Conservation (phyloP, 2,329 filamentous ascomycete species). For the Colletotrichum agaves region DNA sequence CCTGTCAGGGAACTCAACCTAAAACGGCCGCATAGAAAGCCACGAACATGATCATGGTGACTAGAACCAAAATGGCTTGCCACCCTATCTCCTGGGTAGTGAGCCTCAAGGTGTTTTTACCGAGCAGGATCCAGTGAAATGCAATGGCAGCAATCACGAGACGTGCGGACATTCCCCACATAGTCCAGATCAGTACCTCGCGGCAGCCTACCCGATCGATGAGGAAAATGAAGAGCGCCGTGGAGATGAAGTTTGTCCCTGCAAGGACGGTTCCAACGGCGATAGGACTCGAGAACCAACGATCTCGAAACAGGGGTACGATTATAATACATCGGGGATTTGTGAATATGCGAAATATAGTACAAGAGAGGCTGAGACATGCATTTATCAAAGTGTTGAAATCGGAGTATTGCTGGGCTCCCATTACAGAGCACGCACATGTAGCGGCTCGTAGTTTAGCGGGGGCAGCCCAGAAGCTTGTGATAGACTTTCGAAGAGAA, state of each 20-base stretch:
- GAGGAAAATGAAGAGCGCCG: conserved; percentile 57
- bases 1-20: conserved; percentile 40
- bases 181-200: conserved; percentile 54
- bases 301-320: conserved; percentile 38
- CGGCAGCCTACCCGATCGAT: conserved; percentile 59
- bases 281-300: conserved; percentile 49
- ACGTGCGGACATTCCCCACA: conserved; percentile 36
- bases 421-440: conserved; percentile 56
- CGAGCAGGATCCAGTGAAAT: conserved; percentile 21
- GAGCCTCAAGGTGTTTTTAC: conserved; percentile 4
- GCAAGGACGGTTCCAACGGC: conserved; percentile 56
- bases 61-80: conserved; percentile 5
- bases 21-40: conserved; percentile 41
- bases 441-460: conserved; percentile 53
- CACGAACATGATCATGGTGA: conserved; percentile 39
- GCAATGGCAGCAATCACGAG: conserved; percentile 7
- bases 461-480: conserved; percentile 47
- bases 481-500: conserved; percentile 36
- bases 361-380: background rate
- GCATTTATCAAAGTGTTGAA: conserved; percentile 23
- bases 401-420: conserved; percentile 45
- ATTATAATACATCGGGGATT: conserved; percentile 30
- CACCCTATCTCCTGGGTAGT: conserved; percentile 10
- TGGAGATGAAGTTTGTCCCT: conserved; percentile 61
- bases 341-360: background rate